Base-by-base conservation (phyloP, 345 rosid species). In the Excoecaria cochinchinensis region DNA sequence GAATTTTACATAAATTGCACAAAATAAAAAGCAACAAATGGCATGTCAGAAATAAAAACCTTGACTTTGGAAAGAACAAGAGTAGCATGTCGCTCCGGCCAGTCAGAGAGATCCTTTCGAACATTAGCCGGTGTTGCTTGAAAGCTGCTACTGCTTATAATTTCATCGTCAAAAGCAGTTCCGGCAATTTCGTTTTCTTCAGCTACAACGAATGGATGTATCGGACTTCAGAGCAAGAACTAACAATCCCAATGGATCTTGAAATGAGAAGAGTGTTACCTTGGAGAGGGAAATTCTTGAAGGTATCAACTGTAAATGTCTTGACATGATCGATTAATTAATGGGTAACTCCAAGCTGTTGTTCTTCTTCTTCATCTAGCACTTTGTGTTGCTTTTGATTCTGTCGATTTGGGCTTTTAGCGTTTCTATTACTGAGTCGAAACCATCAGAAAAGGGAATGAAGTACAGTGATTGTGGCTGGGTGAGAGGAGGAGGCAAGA, bases 11-110 rank as follows among this genome's bases (percentile, higher is more conserved):
- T 44, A 44, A 44, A 5, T 6, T 44, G 46, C 8, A 52, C 13
- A 25, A 8, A 63, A 64, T 21, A 13, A 39, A 39, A 15, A 64
- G 9, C 42, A 24, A 50, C 31, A 69, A 19, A 71, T 11, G 31
- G 48, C 22, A 38, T 48, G 38, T 6, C 24, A 58, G 36, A 51
- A 48, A 21, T 10, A 62, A 50, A 64, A 70, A 91, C 97, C 97
- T 92, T 87, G 17, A 87, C 88, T 84, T 79, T 90, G 11, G 90
- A 86, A 39, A 94, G 89, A 8, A 86, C 85, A 17, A 90, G 86
- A 74, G 78, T 64, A 14, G 97, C 97, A 79, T 94, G 98, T 36
- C 79, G 84, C 83, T 90, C 90, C 78, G 90, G 93, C 98, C 98
- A 94, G 24, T 89, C 85, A 8, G 98, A 91, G 50, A 92, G 90